Percentiles rank a stretch among this genome's conserved stretches.
Conservation (phyloP, 2,329 filamentous ascomycete species). For the Helicocarpus griseus region DNA sequence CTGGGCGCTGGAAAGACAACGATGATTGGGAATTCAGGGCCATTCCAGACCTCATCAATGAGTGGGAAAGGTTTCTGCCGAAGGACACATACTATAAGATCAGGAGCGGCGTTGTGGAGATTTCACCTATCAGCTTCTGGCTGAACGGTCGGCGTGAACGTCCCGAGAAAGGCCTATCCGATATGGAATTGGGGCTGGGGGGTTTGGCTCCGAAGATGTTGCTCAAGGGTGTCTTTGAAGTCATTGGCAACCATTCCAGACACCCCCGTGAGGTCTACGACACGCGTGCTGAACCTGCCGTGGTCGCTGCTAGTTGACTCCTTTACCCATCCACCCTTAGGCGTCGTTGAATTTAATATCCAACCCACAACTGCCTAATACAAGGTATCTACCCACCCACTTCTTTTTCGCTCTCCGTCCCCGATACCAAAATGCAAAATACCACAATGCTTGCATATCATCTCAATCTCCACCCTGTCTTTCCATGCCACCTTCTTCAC, state of each 20-base stretch:
- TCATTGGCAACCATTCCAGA: background rate
- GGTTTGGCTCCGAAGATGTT: background rate
- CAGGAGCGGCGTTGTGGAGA: conserved; percentile 30
- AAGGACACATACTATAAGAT: conserved; percentile 28
- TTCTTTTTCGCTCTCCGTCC: background rate
- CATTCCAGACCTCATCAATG: conserved; percentile 37
- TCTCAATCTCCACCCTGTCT: too few relatives aligned
- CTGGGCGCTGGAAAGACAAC: conserved; percentile 11
- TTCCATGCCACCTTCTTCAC: too few relatives aligned
- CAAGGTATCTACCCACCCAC: background rate
- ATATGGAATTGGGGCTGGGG: conserved; percentile 1
- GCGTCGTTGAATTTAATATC: too few relatives aligned
- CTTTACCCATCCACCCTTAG: too few relatives aligned
- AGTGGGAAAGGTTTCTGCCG: conserved; percentile 41
- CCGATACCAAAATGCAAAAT: background rate
- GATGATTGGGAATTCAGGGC: conserved; percentile 23
- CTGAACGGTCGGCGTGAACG: conserved; percentile 6
- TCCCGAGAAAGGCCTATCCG: conserved; percentile 10
- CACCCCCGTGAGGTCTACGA: background rate
- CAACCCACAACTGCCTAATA: too few relatives aligned
- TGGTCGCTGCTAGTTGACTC: background rate
- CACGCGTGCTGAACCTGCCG: background rate
- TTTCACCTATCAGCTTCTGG: conserved; percentile 22
- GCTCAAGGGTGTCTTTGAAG: background rate
- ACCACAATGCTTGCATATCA: background rate